Evolutionary conservation across 2,329 filamentous ascomycete species (phyloP).

Genomic region (Dryadomyces quercus-mongolicae): DNA sequence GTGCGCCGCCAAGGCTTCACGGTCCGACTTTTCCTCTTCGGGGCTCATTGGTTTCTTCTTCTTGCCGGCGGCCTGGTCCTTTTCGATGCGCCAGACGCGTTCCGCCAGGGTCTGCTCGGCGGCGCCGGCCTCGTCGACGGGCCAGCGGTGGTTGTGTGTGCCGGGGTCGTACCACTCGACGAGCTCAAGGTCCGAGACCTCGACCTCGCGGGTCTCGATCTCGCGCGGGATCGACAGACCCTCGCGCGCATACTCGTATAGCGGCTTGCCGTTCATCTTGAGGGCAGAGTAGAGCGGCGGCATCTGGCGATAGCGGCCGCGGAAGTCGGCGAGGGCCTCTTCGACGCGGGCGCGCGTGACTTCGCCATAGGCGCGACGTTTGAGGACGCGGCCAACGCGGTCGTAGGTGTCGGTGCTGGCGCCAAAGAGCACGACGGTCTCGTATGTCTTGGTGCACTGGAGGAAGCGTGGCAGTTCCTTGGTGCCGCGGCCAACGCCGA

Average conservation of each 20-base stretch:
- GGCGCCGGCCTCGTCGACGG: conserved; percentile 61
- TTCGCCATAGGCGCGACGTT: conserved; percentile 62
- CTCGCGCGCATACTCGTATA: conserved; percentile 92
- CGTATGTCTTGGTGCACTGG: conserved; percentile 85
- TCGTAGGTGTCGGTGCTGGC: conserved; percentile 92
- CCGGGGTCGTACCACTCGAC: conserved; percentile 78
- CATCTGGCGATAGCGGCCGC: conserved; percentile 76
- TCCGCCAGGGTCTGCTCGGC: conserved; percentile 68
- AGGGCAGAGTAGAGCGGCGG: conserved; percentile 89
- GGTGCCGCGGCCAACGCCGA: conserved; percentile 78
- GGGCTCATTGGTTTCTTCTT: conserved; percentile 33
- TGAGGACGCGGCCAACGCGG: conserved; percentile 69
- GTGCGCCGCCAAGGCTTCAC: conserved; percentile 40
- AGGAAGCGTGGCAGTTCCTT: conserved; percentile 72
- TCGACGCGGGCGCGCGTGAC: conserved; percentile 71
- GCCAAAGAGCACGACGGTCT: conserved; percentile 80
- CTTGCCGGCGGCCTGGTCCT: conserved; percentile 36
- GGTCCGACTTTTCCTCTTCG: conserved; percentile 43
- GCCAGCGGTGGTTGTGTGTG: conserved; percentile 68
- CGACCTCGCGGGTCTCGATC: conserved; percentile 69
- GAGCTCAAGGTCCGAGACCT: conserved; percentile 66
- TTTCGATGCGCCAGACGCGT: conserved; percentile 53
- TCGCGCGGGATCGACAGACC: conserved; percentile 77
- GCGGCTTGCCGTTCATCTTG: conserved; percentile 83
- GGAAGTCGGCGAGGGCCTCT: conserved; percentile 60